phyloP scores from a whole-genome alignment of 768 basidiomycete genomes.

The Tephrocybe rancida region DNA sequence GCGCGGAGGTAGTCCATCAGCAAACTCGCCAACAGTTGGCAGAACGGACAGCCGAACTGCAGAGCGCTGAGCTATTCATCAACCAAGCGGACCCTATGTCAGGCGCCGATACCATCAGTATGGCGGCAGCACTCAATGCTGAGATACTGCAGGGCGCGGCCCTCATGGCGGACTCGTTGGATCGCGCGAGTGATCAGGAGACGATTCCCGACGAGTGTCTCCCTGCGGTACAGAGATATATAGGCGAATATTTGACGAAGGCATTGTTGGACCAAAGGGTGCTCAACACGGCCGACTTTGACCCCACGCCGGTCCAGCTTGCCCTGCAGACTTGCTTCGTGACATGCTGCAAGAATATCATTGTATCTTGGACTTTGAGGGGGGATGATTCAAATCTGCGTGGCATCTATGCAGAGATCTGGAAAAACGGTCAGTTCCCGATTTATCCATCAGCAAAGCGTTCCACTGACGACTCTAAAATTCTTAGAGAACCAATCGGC shows the following conservation, averaged over 20 bases:
- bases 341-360: slow-evolving; percentile 4
- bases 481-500: slow-evolving; percentile 18
- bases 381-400: neutral
- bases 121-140: slow-evolving; percentile 43
- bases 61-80: slow-evolving; percentile 16
- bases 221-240: neutral
- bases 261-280: slow-evolving; percentile 1
- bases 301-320: slow-evolving; percentile 19
- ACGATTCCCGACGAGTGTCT: neutral
- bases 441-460: no score
- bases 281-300: neutral
- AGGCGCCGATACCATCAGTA: slow-evolving; percentile 20
- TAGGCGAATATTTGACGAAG: slow-evolving; percentile 14
- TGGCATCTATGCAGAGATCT: slow-evolving; percentile 12
- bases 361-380: slow-evolving; percentile 16
- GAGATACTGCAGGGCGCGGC: slow-evolving; percentile 51
- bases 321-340: slow-evolving; percentile 21
- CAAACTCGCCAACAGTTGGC: slow-evolving; percentile 10
- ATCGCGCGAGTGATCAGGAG: neutral
- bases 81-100: slow-evolving; percentile 18
- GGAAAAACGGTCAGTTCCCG: slow-evolving; percentile 10
- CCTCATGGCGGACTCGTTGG: slow-evolving; percentile 40
- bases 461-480: neutral
- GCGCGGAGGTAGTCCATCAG: slow-evolving; percentile 7
- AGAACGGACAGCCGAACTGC: slow-evolving; percentile 17